Evolutionary conservation across 2,329 filamentous ascomycete species (phyloP).

Genomic region (Apiospora pterosperma): DNA sequence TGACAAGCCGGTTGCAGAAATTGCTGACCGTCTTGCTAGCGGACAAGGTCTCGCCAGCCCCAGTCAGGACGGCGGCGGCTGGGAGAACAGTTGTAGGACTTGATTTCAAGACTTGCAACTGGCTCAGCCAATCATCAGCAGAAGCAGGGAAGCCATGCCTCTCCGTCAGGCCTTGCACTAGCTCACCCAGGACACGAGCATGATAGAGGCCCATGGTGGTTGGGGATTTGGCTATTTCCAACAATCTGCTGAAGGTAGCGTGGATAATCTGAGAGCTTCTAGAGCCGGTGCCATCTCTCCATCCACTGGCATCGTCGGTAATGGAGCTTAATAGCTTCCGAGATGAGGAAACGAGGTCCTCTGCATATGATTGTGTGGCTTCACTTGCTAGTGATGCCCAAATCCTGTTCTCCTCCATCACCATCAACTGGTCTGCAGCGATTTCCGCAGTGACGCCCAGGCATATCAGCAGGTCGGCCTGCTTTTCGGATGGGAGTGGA

Average conservation of each 20-base stretch:
- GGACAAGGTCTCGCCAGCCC: conserved; percentile 47
- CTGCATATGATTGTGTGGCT: conserved; percentile 35
- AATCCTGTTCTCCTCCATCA: conserved; percentile 39
- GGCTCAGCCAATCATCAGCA: conserved; percentile 45
- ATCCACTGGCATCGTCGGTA: conserved; percentile 30
- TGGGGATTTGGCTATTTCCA: conserved; percentile 38
- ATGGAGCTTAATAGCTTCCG: conserved; percentile 34
- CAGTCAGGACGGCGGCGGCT: conserved; percentile 47
- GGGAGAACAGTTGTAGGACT: conserved; percentile 43
- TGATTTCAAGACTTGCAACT: conserved; percentile 44
- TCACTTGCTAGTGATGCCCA: conserved; percentile 40
- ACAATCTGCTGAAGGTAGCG: conserved; percentile 40
- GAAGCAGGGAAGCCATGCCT: conserved; percentile 40
- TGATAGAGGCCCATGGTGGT: conserved; percentile 48
- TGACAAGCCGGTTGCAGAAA: conserved; percentile 58
- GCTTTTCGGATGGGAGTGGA: conserved; percentile 36
- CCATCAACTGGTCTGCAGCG: conserved; percentile 51
- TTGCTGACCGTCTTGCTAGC: conserved; percentile 46
- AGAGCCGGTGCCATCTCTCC: conserved; percentile 32
- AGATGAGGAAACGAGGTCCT: conserved; percentile 39
- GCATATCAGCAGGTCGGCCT: conserved; percentile 49
- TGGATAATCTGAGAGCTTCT: conserved; percentile 35
- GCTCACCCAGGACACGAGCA: conserved; percentile 46
- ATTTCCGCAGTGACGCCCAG: conserved; percentile 49
- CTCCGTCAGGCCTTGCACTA: conserved; percentile 46